Percentiles rank a stretch among this genome's conserved stretches.
These are phyloP conservation scores for Pythium vanterpoolii DNA, from an alignment of 352 stramenopile genomes.

Conservation along the genomic window DNA sequence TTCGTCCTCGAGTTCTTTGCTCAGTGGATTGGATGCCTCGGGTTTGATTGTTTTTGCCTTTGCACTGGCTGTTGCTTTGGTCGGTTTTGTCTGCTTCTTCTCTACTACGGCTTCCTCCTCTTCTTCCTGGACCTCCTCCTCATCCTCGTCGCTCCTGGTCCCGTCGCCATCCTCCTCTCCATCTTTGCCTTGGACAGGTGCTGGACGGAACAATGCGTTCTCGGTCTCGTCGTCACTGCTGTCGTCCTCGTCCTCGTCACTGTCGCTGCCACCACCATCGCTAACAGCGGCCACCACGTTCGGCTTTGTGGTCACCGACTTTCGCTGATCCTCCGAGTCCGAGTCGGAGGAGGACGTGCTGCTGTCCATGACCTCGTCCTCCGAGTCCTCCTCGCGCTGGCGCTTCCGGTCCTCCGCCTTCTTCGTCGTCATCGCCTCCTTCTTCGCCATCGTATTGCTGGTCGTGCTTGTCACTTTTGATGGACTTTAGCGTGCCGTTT, in stretches of 20 bases:
- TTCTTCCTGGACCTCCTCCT: slow-evolving; percentile 22
- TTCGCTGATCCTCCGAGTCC: slow-evolving; percentile 8
- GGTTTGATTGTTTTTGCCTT: slow-evolving; percentile 23
- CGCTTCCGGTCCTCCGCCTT: slow-evolving; percentile 31
- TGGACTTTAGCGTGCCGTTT: slow-evolving; percentile 15
- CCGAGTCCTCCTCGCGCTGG: slow-evolving; percentile 23
- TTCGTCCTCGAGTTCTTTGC: slow-evolving; percentile 45
- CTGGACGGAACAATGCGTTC: slow-evolving; percentile 73
- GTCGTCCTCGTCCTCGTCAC: slow-evolving; percentile 49
- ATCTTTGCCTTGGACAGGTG: slow-evolving; percentile 5
- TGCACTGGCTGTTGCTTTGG: slow-evolving; percentile 19
- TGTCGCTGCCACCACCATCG: slow-evolving; percentile 4
- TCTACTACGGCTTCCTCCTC: slow-evolving; percentile 51
- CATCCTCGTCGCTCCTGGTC: slow-evolving; percentile 30
- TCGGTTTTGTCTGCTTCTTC: slow-evolving; percentile 53
- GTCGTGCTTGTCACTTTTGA: slow-evolving; percentile 2
- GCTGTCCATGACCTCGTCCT: slow-evolving; percentile 2
- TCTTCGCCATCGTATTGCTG: slow-evolving; percentile 18
- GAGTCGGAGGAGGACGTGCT: slow-evolving; percentile 7
- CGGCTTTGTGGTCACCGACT: not conserved
- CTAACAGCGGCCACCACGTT: not conserved
- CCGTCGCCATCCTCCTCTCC: not conserved
- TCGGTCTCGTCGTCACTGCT: slow-evolving; percentile 51
- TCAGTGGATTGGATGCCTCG: slow-evolving; percentile 13
- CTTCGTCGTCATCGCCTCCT: slow-evolving; percentile 13